phyloP scores from a whole-genome alignment of 768 basidiomycete species.

The Russula sp. region DNA sequence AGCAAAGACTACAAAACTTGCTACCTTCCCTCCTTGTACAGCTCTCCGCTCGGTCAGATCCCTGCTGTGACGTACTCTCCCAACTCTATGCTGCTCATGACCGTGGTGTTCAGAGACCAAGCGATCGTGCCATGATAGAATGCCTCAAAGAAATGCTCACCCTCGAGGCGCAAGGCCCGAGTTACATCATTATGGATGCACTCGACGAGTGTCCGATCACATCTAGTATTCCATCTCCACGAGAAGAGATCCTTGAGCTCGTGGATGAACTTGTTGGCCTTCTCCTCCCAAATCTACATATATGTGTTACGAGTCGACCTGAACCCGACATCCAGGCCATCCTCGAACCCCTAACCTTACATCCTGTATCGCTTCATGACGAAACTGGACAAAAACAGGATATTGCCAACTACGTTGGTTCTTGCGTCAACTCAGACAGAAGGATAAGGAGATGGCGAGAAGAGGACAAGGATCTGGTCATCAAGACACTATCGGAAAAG shows the following conservation, averaged over 20 bases:
- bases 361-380: neutral
- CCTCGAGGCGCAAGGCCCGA: neutral
- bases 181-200: conserved; percentile 9
- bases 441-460: neutral
- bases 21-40: conserved; percentile 6
- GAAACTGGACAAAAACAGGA: conserved; percentile 1
- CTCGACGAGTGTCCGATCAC: conserved; percentile 6
- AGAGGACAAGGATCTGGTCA: neutral
- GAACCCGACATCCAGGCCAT: neutral
- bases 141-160: conserved; percentile 7
- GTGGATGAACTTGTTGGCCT: neutral
- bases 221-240: neutral
- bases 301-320: conserved; percentile 8
- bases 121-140: neutral
- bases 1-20: neutral
- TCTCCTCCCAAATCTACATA: neutral
- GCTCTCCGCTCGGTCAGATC: neutral
- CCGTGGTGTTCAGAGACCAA: neutral
- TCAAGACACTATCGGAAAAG: neutral
- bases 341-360: neutral
- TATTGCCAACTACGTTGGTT: neutral
- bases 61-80: neutral
- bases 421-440: neutral
- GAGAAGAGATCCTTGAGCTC: neutral
- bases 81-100: neutral